These are phyloP conservation scores for Aspergillus novoparasiticus DNA, from an alignment of 2,329 filamentous ascomycete genomes.

Conservation along the genomic window DNA sequence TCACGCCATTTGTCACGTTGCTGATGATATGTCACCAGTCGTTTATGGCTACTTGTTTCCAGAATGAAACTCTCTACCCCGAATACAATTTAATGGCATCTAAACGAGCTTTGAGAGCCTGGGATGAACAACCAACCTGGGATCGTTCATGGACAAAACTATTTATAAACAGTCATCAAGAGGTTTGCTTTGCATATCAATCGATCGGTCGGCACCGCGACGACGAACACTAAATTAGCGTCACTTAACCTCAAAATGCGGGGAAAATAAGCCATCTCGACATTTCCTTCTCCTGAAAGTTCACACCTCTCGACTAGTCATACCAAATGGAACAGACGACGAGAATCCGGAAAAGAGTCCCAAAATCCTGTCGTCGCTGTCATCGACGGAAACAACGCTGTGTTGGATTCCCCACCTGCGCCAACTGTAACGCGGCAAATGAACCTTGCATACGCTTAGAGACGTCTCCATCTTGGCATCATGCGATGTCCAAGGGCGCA, in stretches of 20 bases:
- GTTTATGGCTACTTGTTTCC: no score
- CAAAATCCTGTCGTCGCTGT: conserved; percentile 26
- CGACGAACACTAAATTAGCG: neutral
- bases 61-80: no score
- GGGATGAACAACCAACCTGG: no score
- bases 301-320: neutral
- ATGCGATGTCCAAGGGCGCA: conserved; percentile 29
- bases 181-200: neutral
- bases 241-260: neutral
- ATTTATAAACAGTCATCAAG: neutral
- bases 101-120: no score
- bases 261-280: neutral
- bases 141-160: no score
- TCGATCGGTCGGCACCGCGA: neutral
- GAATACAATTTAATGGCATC: no score
- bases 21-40: neutral
- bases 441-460: conserved; percentile 24
- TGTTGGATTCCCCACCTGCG: conserved; percentile 24
- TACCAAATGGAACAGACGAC: neutral
- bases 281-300: neutral
- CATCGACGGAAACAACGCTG: conserved; percentile 30
- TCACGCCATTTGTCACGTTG: neutral
- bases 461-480: conserved; percentile 25
- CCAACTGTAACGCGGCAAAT: conserved; percentile 24
- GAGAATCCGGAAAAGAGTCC: conserved; percentile 25